Conservation (phyloP, 441 rosid species). For the Euphorbia schlechtendalii region DNA sequence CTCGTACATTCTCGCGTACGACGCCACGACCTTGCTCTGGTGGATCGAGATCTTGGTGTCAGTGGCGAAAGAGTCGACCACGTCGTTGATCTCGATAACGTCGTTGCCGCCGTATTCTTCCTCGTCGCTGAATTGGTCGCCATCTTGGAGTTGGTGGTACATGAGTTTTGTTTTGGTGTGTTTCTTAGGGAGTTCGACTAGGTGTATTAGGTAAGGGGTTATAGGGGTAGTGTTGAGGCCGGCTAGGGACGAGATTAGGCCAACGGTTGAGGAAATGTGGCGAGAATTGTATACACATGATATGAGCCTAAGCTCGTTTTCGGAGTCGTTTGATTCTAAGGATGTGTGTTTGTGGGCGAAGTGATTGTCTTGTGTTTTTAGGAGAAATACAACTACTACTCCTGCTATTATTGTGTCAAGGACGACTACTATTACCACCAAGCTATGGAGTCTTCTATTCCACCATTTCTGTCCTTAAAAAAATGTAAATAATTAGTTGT, state of each 20-base stretch:
- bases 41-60: constrained; percentile 41
- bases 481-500: no score
- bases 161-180: constrained; percentile 33
- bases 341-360: constrained; percentile 34
- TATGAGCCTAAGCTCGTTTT: constrained; percentile 52
- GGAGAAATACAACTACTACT: constrained; percentile 33
- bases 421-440: constrained; percentile 44
- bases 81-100: constrained; percentile 62
- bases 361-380: constrained; percentile 34
- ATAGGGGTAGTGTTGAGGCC: constrained; percentile 35
- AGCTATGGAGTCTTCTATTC: constrained; percentile 29
- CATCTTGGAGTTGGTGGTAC: constrained; percentile 68
- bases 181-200: constrained; percentile 65
- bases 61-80: constrained; percentile 41
- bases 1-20: constrained; percentile 41
- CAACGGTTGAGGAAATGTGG: constrained; percentile 46
- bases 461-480: constrained; percentile 31
- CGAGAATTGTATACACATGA: constrained; percentile 68
- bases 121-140: constrained; percentile 47
- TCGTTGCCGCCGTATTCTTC: constrained; percentile 78
- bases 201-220: constrained; percentile 57
- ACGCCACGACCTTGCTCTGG: constrained; percentile 55
- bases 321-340: constrained; percentile 42
- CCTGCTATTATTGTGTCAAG: constrained; percentile 55
- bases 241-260: constrained; percentile 43